Conservation (phyloP, 768 basidiomycete genomes). For the Tulasnella sp. region DNA sequence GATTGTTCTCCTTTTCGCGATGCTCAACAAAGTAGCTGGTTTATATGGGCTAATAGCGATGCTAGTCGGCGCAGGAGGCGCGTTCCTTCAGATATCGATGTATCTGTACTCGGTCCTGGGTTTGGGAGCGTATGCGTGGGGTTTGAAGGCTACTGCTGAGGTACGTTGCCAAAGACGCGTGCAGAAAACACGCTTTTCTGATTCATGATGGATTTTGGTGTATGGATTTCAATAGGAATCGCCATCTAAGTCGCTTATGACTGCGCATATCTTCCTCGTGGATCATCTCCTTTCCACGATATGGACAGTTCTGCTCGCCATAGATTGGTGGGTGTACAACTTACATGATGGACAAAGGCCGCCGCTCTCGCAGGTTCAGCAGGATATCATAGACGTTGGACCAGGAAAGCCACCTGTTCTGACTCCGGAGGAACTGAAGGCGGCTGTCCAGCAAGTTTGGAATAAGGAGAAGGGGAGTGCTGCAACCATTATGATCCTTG, state of each 20-base stretch:
- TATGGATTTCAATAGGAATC: conserved; percentile 57
- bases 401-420: conserved; percentile 36
- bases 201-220: not conserved
- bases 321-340: conserved; percentile 82
- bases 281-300: conserved; percentile 85
- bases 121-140: conserved; percentile 76
- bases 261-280: conserved; percentile 83
- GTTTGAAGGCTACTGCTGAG: conserved; percentile 71
- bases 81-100: conserved; percentile 82
- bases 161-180: conserved; percentile 38
- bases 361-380: conserved; percentile 78
- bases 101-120: conserved; percentile 88
- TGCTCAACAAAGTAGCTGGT: conserved; percentile 96
- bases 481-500: conserved; percentile 59
- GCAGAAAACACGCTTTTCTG: too few species aligned
- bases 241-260: conserved; percentile 69
- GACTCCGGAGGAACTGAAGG: conserved; percentile 52
- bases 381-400: conserved; percentile 54
- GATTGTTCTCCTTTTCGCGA: conserved; percentile 80
- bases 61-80: conserved; percentile 59
- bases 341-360: conserved; percentile 82
- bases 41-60: conserved; percentile 92
- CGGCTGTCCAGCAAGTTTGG: conserved; percentile 78
- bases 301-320: conserved; percentile 88
- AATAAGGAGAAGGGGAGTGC: conserved; percentile 79